Base-by-base conservation (phyloP, 164 flowering plant genomes). In the Piper longum region DNA sequence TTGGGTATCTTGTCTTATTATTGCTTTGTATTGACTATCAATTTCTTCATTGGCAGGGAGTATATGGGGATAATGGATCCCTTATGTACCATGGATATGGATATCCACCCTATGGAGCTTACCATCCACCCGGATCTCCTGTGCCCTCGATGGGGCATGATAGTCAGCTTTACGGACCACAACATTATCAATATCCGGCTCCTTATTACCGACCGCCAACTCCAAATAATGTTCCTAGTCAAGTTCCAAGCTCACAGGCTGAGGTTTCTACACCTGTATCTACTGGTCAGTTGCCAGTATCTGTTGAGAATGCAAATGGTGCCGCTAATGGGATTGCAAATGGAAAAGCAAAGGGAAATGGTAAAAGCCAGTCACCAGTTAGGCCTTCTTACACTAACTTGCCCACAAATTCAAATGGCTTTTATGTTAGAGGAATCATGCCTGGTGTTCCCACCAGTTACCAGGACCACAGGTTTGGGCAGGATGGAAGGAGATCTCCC, bases 71-170 rank as follows among this genome's bases (percentile, higher is more conserved):
- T 41, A 78, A 75, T 73, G 88, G 82, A 45, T 79, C 84, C 39
- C 70, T 82, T 45, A 64, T 82, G 82, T 86, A 79, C 59, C 80
- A 77, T 76, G 90, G 90, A 4, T 88, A 82, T 78, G 86, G 87
- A 5, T 88, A 85, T 76, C 74, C 82, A 57, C 82, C 97, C 2
- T 89, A 83, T 75, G 84, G 76, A 6, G 77, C 95, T 4, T 89
- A 85, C 73, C 72, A 87, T 2, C 86, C 88, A 3, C 80, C 89
- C 48, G 77, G 72, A 41, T 81, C 89, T 2, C 84, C 90, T 4
- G 84, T 81, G 71, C 95, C 95, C 3, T 72, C 88, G 6, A 42
- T 89, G 71, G 90, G 88, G 16, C 84, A 82, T 68, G 95, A 90
- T 77, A 88, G 86, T 55, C 92, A 85, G 72, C 67, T 85, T 0